phyloP scores from a whole-genome alignment of 75 land plant species.

The Pseudotsuga menziesii region DNA sequence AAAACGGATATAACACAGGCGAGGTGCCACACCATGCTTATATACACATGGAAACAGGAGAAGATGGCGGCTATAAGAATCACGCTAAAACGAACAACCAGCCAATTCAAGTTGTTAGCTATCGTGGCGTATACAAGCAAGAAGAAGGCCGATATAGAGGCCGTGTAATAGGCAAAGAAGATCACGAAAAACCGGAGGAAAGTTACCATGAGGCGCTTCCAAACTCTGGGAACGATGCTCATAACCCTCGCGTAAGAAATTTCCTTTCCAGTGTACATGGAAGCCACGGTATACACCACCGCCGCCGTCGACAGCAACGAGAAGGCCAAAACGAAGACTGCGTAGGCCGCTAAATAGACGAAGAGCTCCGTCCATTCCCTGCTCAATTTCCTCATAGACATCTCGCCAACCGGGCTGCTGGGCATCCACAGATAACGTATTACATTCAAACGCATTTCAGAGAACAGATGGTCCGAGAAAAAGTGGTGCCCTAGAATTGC shows the following conservation, averaged over 20 bases:
- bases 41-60: slow-evolving; percentile 34
- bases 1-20: slow-evolving; percentile 81
- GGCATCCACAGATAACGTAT: slow-evolving; percentile 2
- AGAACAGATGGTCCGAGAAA: slow-evolving; percentile 27
- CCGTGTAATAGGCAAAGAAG: neutral
- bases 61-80: slow-evolving; percentile 15
- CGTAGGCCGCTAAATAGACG: slow-evolving; percentile 28
- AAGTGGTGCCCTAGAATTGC: slow-evolving; percentile 38
- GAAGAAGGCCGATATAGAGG: neutral
- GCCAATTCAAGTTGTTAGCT: neutral
- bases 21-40: slow-evolving; percentile 61
- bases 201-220: neutral
- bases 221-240: neutral
- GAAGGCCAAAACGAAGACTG: slow-evolving; percentile 31
- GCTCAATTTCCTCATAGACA: slow-evolving; percentile 15
- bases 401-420: slow-evolving; percentile 16
- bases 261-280: slow-evolving; percentile 40
- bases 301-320: slow-evolving; percentile 64
- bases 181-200: slow-evolving; percentile 7
- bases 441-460: slow-evolving; percentile 34
- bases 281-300: slow-evolving; percentile 57
- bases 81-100: neutral
- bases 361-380: slow-evolving; percentile 20
- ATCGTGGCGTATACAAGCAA: neutral
- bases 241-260: slow-evolving; percentile 11